phyloP scores from a whole-genome alignment of 1,284 basidiomycete genomes.

The Marasmius oreades region DNA sequence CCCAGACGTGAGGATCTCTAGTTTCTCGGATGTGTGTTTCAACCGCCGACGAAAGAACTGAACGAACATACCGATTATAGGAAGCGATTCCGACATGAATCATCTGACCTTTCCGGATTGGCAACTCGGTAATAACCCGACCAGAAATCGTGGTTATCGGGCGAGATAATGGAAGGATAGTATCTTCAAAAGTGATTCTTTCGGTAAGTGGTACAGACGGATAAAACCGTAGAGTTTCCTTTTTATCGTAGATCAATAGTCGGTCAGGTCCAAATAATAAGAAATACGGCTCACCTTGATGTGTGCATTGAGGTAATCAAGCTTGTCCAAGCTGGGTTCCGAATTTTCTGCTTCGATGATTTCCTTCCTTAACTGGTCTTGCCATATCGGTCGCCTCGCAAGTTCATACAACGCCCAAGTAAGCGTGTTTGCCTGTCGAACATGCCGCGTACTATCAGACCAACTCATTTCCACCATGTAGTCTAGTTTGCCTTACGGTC shows the following conservation, averaged over 20 bases:
- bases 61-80: constrained; percentile 5
- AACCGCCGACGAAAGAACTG: neutral
- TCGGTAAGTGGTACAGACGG: constrained; percentile 8
- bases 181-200: constrained; percentile 3
- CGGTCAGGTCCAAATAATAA: neutral
- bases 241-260: neutral
- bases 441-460: neutral
- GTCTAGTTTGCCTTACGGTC: neutral
- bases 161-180: constrained; percentile 10
- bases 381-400: neutral
- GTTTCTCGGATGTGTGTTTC: no score
- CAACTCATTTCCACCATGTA: neutral
- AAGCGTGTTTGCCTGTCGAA: constrained; percentile 1
- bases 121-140: neutral
- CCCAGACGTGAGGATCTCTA: constrained; percentile 10
- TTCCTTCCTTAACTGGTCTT: constrained; percentile 2
- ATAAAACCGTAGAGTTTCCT: constrained; percentile 13
- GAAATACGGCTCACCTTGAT: neutral
- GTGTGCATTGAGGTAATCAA: no score
- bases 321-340: neutral
- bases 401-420: constrained; percentile 7
- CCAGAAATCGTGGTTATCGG: constrained; percentile 5
- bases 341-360: neutral
- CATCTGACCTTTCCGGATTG: constrained; percentile 6
- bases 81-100: constrained; percentile 1